phyloP scores from a whole-genome alignment of 352 stramenopile species.

The Pythium grandisporangium region DNA sequence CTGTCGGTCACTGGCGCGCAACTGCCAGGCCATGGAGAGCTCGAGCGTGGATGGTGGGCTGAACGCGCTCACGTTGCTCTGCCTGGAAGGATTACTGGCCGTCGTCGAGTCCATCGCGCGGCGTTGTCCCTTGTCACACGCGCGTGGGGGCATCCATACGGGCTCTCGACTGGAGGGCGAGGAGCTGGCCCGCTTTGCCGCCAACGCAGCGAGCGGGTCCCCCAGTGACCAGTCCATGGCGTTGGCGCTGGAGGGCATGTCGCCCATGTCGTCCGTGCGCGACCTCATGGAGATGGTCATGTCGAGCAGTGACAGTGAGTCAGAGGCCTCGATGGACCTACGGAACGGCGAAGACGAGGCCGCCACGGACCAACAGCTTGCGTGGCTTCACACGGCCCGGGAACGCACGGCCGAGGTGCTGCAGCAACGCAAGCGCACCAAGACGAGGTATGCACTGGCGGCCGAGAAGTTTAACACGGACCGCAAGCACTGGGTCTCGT shows the following conservation, averaged over 20 bases:
- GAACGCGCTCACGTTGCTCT: constrained; percentile 64
- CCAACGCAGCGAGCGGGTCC: constrained; percentile 9
- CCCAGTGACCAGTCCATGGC: constrained; percentile 39
- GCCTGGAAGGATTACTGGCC: constrained; percentile 82
- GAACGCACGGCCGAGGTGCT: constrained; percentile 84
- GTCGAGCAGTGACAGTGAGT: constrained; percentile 70
- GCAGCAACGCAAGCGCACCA: constrained; percentile 88
- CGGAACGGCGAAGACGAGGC: constrained; percentile 28
- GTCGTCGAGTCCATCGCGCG: constrained; percentile 92
- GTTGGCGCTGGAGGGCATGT: constrained; percentile 79
- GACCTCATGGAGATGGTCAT: constrained; percentile 82
- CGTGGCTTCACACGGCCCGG: constrained; percentile 75
- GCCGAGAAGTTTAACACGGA: constrained; percentile 94
- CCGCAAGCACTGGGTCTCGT: constrained; percentile 89
- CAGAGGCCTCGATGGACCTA: too few species aligned
- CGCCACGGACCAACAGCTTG: constrained; percentile 47
- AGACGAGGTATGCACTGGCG: constrained; percentile 84
- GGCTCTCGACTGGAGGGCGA: constrained; percentile 64
- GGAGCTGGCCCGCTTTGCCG: constrained; percentile 59
- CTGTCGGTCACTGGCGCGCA: constrained; percentile 89
- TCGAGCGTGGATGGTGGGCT: constrained; percentile 43
- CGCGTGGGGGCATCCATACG: too few species aligned
- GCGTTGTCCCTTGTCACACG: constrained; percentile 56
- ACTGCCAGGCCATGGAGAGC: constrained; percentile 69
- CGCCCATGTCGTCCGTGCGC: constrained; percentile 72